Evolutionary conservation across 164 flowering plant species (phyloP).

Genomic region (Dillenia suffruticosa): DNA sequence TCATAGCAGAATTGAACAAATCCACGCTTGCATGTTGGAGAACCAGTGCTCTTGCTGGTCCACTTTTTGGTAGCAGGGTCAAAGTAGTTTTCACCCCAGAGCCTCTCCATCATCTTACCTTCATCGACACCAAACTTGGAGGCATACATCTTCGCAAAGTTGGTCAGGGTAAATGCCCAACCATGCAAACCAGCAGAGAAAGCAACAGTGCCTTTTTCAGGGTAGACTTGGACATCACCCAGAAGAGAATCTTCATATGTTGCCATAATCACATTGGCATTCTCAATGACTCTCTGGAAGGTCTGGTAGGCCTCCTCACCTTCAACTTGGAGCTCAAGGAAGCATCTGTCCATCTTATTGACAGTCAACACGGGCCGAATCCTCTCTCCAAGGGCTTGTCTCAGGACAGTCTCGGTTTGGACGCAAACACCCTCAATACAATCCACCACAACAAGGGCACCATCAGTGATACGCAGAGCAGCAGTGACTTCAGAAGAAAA

Average conservation of each 20-base stretch:
- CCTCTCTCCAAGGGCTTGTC: slow-evolving; percentile 21
- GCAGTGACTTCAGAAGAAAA: slow-evolving; percentile 19
- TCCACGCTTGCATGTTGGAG: slow-evolving; percentile 30
- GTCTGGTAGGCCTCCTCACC: slow-evolving; percentile 26
- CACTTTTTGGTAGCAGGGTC: slow-evolving; percentile 35
- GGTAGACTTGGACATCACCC: slow-evolving; percentile 15
- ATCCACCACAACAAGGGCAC: slow-evolving; percentile 27
- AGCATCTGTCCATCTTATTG: slow-evolving; percentile 23
- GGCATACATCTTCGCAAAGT: slow-evolving; percentile 19
- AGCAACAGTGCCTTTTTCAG: slow-evolving; percentile 18
- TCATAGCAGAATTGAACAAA: slow-evolving; percentile 36
- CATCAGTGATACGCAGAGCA: slow-evolving; percentile 18
- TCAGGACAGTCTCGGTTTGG: slow-evolving; percentile 20
- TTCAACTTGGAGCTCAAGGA: slow-evolving; percentile 21
- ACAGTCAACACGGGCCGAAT: slow-evolving; percentile 16
- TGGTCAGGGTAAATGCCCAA: slow-evolving; percentile 15
- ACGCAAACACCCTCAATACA: slow-evolving; percentile 28
- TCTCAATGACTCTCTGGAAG: slow-evolving; percentile 10
- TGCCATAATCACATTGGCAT: slow-evolving; percentile 19
- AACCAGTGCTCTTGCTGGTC: slow-evolving; percentile 30
- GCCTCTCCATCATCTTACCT: slow-evolving; percentile 14
- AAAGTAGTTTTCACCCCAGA: slow-evolving; percentile 35
- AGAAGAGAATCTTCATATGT: slow-evolving; percentile 12
- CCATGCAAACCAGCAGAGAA: slow-evolving; percentile 20
- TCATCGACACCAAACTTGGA: slow-evolving; percentile 12